Percentiles rank a stretch among this genome's conserved stretches.
Conservation (phyloP, 177 flowering plant genomes). For the Vitis hybrid region DNA sequence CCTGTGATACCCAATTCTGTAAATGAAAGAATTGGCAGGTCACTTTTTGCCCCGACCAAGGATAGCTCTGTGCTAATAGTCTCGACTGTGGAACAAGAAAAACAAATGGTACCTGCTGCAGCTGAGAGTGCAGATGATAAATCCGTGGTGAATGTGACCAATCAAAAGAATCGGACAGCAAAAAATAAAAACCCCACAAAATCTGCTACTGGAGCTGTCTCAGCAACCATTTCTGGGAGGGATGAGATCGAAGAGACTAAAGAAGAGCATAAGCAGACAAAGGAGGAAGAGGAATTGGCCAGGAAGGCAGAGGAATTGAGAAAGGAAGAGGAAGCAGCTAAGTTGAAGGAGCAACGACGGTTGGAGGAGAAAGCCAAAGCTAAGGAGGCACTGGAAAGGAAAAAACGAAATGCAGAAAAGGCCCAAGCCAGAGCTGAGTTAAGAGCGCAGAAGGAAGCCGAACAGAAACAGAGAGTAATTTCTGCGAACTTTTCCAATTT, state of each 20-base stretch:
- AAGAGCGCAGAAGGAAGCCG: slow-evolving; percentile 77
- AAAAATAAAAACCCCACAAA: slow-evolving; percentile 34
- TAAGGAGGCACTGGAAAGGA: slow-evolving; percentile 85
- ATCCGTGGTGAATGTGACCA: slow-evolving; percentile 19
- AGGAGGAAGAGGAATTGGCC: slow-evolving; percentile 58
- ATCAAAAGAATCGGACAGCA: slow-evolving; percentile 26
- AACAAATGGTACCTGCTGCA: slow-evolving; percentile 13
- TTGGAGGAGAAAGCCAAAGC: slow-evolving; percentile 82
- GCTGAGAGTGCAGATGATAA: slow-evolving; percentile 21
- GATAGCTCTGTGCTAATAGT: slow-evolving; percentile 11
- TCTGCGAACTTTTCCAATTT: neutral
- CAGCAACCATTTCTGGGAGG: slow-evolving; percentile 28
- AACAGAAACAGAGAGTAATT: slow-evolving; percentile 74
- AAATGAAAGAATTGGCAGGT: slow-evolving; percentile 27
- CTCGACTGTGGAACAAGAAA: slow-evolving; percentile 28
- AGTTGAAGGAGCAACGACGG: slow-evolving; percentile 60
- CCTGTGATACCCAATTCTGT: slow-evolving; percentile 29
- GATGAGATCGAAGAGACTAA: slow-evolving; percentile 28
- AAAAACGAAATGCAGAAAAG: slow-evolving; percentile 68
- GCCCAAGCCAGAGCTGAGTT: slow-evolving; percentile 68
- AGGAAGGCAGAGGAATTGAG: slow-evolving; percentile 60
- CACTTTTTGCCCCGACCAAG: slow-evolving; percentile 13
- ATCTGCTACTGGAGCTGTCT: slow-evolving; percentile 19
- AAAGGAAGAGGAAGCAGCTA: slow-evolving; percentile 63
- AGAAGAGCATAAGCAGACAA: slow-evolving; percentile 32